A percentile compares a stretch with the other conserved stretches of the same genome.
phyloP scores from a whole-genome alignment of 805 yeast genomes.

The Metschnikowia corniflorae region DNA sequence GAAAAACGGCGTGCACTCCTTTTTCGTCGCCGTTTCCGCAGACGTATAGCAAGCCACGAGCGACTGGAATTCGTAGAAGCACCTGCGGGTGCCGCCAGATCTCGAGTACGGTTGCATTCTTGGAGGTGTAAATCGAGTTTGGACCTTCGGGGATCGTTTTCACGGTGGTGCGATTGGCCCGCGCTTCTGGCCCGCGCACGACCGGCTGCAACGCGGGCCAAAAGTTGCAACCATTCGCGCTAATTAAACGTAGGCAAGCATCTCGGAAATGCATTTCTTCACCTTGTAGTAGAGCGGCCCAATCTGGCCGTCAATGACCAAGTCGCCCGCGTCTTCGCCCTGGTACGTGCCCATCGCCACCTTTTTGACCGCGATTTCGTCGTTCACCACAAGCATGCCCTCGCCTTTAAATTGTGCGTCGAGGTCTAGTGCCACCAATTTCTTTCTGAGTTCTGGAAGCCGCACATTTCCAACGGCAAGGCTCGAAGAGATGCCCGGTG shows the following conservation, averaged over 20 bases:
- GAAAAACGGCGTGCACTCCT: constrained; percentile 41
- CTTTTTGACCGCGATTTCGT: constrained; percentile 69
- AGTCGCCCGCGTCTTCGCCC: constrained; percentile 65
- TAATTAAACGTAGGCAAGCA: constrained; percentile 66
- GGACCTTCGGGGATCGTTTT: constrained; percentile 1
- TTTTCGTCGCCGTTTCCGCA: constrained; percentile 40
- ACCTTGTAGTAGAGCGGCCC: constrained; percentile 75
- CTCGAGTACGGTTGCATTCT: constrained; percentile 48
- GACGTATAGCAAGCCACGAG: constrained; percentile 43
- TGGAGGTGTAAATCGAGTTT: neutral
- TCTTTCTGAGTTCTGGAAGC: constrained; percentile 72
- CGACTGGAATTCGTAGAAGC: constrained; percentile 46
- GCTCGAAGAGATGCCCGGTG: neutral
- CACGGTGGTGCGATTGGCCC: constrained; percentile 12
- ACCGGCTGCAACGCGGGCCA: too few species aligned
- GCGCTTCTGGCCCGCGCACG: constrained; percentile 12
- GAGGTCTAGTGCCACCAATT: constrained; percentile 54
- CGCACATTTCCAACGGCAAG: constrained; percentile 86
- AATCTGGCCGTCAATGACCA: constrained; percentile 80
- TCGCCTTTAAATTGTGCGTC: constrained; percentile 89
- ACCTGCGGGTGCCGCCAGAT: constrained; percentile 46
- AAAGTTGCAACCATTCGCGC: neutral
- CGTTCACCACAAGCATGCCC: constrained; percentile 85
- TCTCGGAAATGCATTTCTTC: constrained; percentile 62
- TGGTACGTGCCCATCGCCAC: constrained; percentile 39